phyloP scores from a whole-genome alignment of 768 basidiomycete species.

The Lyophyllum semitale region DNA sequence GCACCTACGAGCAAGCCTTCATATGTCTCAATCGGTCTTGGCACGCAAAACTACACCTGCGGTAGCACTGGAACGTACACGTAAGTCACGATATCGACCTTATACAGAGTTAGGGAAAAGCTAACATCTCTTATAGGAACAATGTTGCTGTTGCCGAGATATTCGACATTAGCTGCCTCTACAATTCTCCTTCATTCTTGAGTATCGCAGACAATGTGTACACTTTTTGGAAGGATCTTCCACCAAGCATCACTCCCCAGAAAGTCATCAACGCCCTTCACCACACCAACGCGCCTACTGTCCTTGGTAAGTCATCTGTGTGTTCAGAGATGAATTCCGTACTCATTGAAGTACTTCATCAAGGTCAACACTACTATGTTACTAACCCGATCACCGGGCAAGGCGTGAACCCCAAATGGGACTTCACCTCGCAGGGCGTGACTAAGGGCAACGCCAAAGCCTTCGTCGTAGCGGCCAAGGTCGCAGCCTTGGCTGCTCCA shows the following conservation, averaged over 20 bases:
- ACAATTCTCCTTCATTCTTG: slow-evolving; percentile 24
- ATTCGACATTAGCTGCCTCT: slow-evolving; percentile 56
- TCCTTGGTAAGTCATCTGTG: slow-evolving; percentile 23
- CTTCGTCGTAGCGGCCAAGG: slow-evolving; percentile 48
- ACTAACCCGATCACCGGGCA: slow-evolving; percentile 41
- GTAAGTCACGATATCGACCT: slow-evolving; percentile 30
- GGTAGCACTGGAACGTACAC: slow-evolving; percentile 38
- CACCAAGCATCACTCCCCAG: slow-evolving; percentile 6
- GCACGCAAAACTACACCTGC: slow-evolving; percentile 62
- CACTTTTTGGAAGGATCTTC: slow-evolving; percentile 25
- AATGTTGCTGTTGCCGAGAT: slow-evolving; percentile 53
- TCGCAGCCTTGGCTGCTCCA: slow-evolving; percentile 42
- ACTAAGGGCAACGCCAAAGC: slow-evolving; percentile 43
- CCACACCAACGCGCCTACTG: slow-evolving; percentile 5
- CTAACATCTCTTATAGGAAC: slow-evolving; percentile 29
- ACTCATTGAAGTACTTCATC: background rate
- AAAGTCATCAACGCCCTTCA: slow-evolving; percentile 13
- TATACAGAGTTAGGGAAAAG: background rate
- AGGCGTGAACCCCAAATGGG: slow-evolving; percentile 54
- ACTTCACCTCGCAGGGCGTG: slow-evolving; percentile 47
- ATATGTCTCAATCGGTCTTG: slow-evolving; percentile 47
- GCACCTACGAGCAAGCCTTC: slow-evolving; percentile 34
- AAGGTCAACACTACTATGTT: slow-evolving; percentile 61
- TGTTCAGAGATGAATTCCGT: background rate
- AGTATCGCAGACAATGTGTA: slow-evolving; percentile 30